These are phyloP conservation scores for Diutina mesorugosa DNA, from an alignment of 1,139 yeast genomes.

Conservation along the genomic window DNA sequence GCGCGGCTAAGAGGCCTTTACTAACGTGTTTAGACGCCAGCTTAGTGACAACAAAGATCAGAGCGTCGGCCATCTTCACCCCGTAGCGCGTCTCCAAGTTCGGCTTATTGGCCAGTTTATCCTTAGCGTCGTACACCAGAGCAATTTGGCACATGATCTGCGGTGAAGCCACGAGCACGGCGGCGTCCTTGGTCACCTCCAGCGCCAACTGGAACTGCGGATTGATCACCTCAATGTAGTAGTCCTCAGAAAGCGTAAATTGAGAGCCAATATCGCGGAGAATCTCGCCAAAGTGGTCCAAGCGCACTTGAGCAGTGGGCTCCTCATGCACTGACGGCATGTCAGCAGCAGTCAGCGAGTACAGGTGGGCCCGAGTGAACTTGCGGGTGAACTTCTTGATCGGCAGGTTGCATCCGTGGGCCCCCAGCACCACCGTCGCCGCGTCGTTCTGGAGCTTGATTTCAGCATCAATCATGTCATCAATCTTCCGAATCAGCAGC, in stretches of 20 bases:
- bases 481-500: conserved; percentile 25
- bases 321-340: neutral
- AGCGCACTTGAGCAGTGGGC: neutral
- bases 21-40: conserved; percentile 4
- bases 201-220: conserved; percentile 66
- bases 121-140: conserved; percentile 19
- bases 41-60: conserved; percentile 20
- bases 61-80: conserved; percentile 23
- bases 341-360: neutral
- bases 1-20: conserved; percentile 10
- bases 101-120: conserved; percentile 13
- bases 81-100: conserved; percentile 27
- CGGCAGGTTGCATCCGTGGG: neutral
- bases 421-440: neutral
- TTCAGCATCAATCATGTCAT: conserved; percentile 5
- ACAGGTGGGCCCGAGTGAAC: neutral
- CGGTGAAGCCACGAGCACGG: conserved; percentile 45
- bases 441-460: neutral
- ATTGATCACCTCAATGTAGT: neutral
- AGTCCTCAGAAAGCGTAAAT: neutral
- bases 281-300: neutral
- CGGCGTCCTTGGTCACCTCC: conserved; percentile 36
- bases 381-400: neutral
- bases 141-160: conserved; percentile 24
- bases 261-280: conserved; percentile 1